phyloP scores from a whole-genome alignment of 1,139 yeast species.

The Magnusiomyces sp. region DNA sequence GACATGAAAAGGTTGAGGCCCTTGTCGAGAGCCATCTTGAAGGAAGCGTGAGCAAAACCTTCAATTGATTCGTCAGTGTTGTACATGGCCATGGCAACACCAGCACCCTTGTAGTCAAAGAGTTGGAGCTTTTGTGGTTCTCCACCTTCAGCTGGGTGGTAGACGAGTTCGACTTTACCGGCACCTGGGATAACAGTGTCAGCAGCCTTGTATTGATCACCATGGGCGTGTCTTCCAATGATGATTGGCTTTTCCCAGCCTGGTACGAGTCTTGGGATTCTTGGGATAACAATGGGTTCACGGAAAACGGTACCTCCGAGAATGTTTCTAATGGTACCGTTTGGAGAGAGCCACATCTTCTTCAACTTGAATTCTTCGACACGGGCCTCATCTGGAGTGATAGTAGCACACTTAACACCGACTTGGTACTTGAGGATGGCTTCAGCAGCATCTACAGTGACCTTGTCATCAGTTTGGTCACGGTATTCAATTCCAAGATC shows the following conservation, averaged over 20 bases:
- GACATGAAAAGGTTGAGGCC: slow-evolving; percentile 74
- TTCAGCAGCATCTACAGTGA: slow-evolving; percentile 81
- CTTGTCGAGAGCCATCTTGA: slow-evolving; percentile 75
- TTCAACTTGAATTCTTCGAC: slow-evolving; percentile 83
- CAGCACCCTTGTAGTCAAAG: slow-evolving; percentile 63
- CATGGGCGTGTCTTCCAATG: slow-evolving; percentile 95
- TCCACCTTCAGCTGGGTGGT: slow-evolving; percentile 63
- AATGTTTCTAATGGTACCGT: slow-evolving; percentile 91
- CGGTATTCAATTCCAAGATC: slow-evolving; percentile 81
- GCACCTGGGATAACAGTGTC: slow-evolving; percentile 72
- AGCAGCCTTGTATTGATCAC: slow-evolving; percentile 93
- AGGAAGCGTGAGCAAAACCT: slow-evolving; percentile 89
- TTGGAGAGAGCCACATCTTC: slow-evolving; percentile 96
- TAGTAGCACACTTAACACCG: slow-evolving; percentile 94
- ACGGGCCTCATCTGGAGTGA: slow-evolving; percentile 96
- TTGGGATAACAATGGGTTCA: slow-evolving; percentile 88
- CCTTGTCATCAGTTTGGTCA: slow-evolving; percentile 80
- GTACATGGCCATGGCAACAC: slow-evolving; percentile 91
- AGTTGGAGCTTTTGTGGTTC: slow-evolving; percentile 52
- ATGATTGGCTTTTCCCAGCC: slow-evolving; percentile 93
- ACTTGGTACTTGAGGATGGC: slow-evolving; percentile 86
- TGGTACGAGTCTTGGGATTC: slow-evolving; percentile 82
- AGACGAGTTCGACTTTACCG: slow-evolving; percentile 71
- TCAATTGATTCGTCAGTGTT: slow-evolving; percentile 84
- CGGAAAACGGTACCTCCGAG: slow-evolving; percentile 95